phyloP scores from a whole-genome alignment of 2,329 filamentous ascomycete species.

The Ascochyta fabae region DNA sequence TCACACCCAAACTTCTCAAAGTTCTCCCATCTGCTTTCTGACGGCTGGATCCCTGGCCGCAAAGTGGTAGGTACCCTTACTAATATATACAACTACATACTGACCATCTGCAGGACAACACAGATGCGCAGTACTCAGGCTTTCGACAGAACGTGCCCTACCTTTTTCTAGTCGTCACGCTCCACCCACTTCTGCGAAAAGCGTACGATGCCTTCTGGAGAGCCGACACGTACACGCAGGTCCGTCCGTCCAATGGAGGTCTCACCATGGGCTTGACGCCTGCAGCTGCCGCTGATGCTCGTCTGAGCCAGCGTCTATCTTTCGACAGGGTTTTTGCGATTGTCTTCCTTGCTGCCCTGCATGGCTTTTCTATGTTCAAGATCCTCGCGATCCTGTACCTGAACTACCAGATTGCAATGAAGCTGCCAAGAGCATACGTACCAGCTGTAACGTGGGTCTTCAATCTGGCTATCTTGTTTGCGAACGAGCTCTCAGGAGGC shows the following conservation, averaged over 20 bases:
- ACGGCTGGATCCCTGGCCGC: conserved; percentile 91
- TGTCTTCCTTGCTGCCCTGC: conserved; percentile 77
- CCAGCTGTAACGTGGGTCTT: conserved; percentile 86
- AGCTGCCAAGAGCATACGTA: conserved; percentile 72
- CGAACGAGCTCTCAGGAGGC: conserved; percentile 83
- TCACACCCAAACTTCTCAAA: conserved; percentile 81
- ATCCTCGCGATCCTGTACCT: conserved; percentile 78
- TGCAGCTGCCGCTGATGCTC: conserved; percentile 60
- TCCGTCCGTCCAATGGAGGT: conserved; percentile 46
- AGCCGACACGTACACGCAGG: conserved; percentile 53
- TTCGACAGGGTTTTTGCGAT: conserved; percentile 86
- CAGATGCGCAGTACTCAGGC: conserved; percentile 83
- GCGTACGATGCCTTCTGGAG: conserved; percentile 66
- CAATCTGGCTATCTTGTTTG: conserved; percentile 84
- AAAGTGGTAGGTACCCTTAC: conserved; percentile 69
- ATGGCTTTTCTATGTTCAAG: conserved; percentile 86
- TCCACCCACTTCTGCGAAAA: conserved; percentile 80
- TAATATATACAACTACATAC: neutral
- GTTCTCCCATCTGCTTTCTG: conserved; percentile 72
- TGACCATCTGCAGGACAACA: conserved; percentile 70
- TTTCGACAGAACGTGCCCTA: conserved; percentile 89
- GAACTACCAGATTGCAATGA: conserved; percentile 81
- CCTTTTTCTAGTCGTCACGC: conserved; percentile 72
- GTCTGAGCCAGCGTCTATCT: conserved; percentile 68
- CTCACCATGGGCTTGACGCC: conserved; percentile 52